These are phyloP conservation scores for Wickerhamiella qilinensis DNA, from an alignment of 805 yeast species.

Conservation along the genomic window DNA sequence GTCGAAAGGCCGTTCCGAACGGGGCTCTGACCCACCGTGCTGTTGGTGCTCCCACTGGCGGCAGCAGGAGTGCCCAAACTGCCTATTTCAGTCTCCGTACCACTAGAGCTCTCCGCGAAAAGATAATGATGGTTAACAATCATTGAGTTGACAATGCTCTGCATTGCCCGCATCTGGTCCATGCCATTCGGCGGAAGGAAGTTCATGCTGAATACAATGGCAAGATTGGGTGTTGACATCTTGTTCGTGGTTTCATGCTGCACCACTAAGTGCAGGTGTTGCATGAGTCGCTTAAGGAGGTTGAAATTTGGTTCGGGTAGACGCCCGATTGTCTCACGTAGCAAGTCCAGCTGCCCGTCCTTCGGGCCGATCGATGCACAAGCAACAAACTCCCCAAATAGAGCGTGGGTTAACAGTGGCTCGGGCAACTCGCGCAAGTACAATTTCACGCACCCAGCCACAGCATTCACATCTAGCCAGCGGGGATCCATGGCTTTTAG, in stretches of 20 bases:
- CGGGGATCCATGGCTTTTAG: constrained; percentile 34
- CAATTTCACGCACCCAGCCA: constrained; percentile 76
- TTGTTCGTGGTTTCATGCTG: constrained; percentile 51
- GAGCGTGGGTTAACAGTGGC: constrained; percentile 52
- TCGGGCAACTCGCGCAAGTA: constrained; percentile 79
- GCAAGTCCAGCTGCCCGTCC: constrained; percentile 7
- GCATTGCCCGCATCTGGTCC: constrained; percentile 36
- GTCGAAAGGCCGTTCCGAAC: no score
- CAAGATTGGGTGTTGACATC: constrained; percentile 80
- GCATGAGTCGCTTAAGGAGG: constrained; percentile 47
- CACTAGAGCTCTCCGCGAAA: no score
- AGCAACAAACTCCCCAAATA: constrained; percentile 39
- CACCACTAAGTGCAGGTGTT: constrained; percentile 56
- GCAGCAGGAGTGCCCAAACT: no score
- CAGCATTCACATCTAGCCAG: constrained; percentile 68
- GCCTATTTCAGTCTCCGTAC: no score
- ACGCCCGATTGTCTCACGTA: constrained; percentile 22
- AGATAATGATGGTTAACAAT: constrained; percentile 23
- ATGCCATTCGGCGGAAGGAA: constrained; percentile 33
- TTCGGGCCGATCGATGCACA: constrained; percentile 11
- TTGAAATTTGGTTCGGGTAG: constrained; percentile 55
- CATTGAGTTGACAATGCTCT: constrained; percentile 33
- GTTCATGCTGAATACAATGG: constrained; percentile 71
- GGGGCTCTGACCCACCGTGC: no score
- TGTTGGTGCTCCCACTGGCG: no score